phyloP scores from a whole-genome alignment of 768 basidiomycete species.

The Mrakia blollopis region DNA sequence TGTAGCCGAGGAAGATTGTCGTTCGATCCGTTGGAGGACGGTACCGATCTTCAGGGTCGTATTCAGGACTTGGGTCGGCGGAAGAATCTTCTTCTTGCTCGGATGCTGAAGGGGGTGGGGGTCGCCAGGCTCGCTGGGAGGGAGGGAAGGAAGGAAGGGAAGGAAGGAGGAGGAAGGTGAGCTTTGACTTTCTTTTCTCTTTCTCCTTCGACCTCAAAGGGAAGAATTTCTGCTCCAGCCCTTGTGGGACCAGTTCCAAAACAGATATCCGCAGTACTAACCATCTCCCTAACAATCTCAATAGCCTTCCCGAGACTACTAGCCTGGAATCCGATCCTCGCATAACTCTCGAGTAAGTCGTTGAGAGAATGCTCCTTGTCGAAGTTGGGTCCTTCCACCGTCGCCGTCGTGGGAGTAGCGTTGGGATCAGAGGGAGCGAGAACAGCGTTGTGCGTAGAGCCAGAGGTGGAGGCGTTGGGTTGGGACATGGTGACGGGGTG shows the following conservation, averaged over 20 bases:
- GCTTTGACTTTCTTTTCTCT: not conserved
- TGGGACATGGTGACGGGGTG: not conserved
- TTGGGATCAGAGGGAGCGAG: conserved; percentile 26
- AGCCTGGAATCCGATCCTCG: conserved; percentile 95
- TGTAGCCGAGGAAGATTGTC: conserved; percentile 93
- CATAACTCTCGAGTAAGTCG: conserved; percentile 69
- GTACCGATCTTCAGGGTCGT: conserved; percentile 17
- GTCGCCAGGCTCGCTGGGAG: conserved; percentile 71
- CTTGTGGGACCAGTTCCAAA: no score
- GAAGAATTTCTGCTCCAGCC: no score
- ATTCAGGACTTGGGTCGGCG: not conserved
- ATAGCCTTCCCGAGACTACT: conserved; percentile 84
- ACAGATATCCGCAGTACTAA: no score
- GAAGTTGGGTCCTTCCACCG: conserved; percentile 81
- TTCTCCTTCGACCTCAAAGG: no score
- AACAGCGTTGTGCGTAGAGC: conserved; percentile 13
- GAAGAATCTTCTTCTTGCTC: conserved; percentile 44
- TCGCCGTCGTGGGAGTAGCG: conserved; percentile 19
- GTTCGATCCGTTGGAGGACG: conserved; percentile 57
- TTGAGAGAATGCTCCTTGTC: conserved; percentile 62
- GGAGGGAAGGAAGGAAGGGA: not conserved
- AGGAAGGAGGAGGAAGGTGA: not conserved
- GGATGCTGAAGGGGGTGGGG: conserved; percentile 56
- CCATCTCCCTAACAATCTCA: conserved; percentile 89
- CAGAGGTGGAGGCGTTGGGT: not conserved